Conservation (phyloP, 495 filamentous ascomycete genomes). For the Penicillium cosmopolitanum region DNA sequence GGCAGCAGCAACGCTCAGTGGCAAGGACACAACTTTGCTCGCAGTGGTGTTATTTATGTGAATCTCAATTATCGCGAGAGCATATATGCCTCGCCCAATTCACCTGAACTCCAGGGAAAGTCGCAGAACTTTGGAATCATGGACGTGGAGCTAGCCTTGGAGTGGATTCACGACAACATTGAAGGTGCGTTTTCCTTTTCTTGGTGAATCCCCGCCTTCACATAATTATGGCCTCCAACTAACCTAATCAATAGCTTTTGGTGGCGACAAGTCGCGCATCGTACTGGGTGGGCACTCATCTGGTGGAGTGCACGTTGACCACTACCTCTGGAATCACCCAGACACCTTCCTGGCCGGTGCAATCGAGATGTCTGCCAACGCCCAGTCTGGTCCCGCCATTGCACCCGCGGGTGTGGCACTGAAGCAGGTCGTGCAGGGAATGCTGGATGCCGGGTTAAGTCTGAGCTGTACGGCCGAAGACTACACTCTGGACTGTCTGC, state of each 20-base stretch:
- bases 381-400: slow-evolving; percentile 26
- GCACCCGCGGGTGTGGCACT: slow-evolving; percentile 25
- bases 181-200: slow-evolving; percentile 16
- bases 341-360: slow-evolving; percentile 32
- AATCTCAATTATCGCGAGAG: slow-evolving; percentile 33
- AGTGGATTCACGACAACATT: slow-evolving; percentile 33
- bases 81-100: slow-evolving; percentile 28
- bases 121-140: slow-evolving; percentile 35
- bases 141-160: slow-evolving; percentile 30
- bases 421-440: slow-evolving; percentile 25
- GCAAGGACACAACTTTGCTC: slow-evolving; percentile 22
- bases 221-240: neutral
- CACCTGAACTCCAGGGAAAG: slow-evolving; percentile 29
- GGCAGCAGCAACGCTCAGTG: slow-evolving; percentile 33
- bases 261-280: slow-evolving; percentile 30
- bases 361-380: slow-evolving; percentile 35
- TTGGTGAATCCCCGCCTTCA: neutral
- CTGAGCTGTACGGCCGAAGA: slow-evolving; percentile 23
- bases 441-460: slow-evolving; percentile 25
- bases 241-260: slow-evolving; percentile 22
- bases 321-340: slow-evolving; percentile 36
- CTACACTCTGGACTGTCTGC: slow-evolving; percentile 31
- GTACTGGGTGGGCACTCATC: slow-evolving; percentile 33
- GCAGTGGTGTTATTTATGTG: slow-evolving; percentile 25
- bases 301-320: slow-evolving; percentile 29